These are phyloP conservation scores for Brassica balearica DNA, from an alignment of 441 rosid species.

Conservation along the genomic window DNA sequence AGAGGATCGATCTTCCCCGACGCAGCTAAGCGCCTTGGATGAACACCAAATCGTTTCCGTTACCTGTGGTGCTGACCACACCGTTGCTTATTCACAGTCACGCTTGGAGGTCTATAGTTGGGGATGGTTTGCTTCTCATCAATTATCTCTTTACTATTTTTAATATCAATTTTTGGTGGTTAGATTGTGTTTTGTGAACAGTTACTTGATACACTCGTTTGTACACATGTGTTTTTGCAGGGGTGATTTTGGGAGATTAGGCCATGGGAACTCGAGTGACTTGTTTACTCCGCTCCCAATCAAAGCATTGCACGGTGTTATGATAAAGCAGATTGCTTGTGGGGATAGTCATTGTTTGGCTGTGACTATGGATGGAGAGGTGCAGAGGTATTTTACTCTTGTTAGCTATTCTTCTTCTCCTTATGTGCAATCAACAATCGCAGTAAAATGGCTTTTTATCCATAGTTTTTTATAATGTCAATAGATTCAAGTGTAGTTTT, in stretches of 20 bases:
- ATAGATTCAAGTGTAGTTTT: neutral
- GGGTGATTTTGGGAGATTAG: slow-evolving; percentile 99
- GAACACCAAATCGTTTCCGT: slow-evolving; percentile 67
- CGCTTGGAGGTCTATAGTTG: slow-evolving; percentile 78
- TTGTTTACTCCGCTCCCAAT: slow-evolving; percentile 90
- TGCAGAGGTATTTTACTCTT: slow-evolving; percentile 66
- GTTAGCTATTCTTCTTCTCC: neutral
- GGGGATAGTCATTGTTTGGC: slow-evolving; percentile 98
- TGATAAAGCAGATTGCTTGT: slow-evolving; percentile 91
- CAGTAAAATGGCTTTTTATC: neutral
- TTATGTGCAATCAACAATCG: neutral
- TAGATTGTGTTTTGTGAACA: neutral
- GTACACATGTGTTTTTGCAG: slow-evolving; percentile 48
- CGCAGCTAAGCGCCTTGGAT: slow-evolving; percentile 76
- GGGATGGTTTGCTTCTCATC: slow-evolving; percentile 82
- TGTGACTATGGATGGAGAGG: slow-evolving; percentile 87
- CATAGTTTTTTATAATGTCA: too few species aligned
- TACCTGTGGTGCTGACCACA: slow-evolving; percentile 96
- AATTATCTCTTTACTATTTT: too few species aligned
- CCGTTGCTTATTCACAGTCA: slow-evolving; percentile 76
- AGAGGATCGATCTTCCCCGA: slow-evolving; percentile 82
- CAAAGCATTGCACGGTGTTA: slow-evolving; percentile 68
- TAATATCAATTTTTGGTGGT: neutral
- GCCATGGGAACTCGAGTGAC: slow-evolving; percentile 96
- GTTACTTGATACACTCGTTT: neutral